Conservation (phyloP, 169 alveolate genomes). For the Cryptosporidium meleagridis region DNA sequence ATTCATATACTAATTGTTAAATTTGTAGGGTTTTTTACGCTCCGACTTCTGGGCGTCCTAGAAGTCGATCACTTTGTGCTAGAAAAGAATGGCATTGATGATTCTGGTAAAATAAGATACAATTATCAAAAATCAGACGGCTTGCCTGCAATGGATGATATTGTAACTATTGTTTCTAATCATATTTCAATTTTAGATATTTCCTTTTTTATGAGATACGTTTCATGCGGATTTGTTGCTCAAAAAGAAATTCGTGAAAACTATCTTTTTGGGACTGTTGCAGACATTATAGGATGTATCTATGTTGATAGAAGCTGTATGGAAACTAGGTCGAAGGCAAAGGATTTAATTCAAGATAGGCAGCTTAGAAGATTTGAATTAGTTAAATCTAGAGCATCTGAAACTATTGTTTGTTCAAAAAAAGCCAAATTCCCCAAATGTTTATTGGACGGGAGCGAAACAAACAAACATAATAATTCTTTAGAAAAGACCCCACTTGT, state of each 20-base stretch:
- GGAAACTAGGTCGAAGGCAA: conserved; percentile 52
- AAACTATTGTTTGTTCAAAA: neutral
- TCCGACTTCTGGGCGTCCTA: conserved; percentile 9
- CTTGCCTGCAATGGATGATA: conserved; percentile 1
- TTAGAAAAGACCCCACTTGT: conserved; percentile 70
- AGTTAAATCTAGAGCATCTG: neutral
- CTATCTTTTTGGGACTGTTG: conserved; percentile 27
- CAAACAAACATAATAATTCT: conserved; percentile 35
- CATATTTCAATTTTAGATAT: conserved; percentile 61
- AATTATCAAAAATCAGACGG: neutral
- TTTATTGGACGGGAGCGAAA: neutral
- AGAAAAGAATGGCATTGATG: neutral
- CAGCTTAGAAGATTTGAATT: conserved; percentile 9
- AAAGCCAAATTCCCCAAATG: neutral
- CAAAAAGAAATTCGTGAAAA: conserved; percentile 49
- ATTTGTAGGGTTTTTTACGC: conserved; percentile 23
- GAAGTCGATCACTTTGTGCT: neutral
- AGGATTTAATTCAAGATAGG: conserved; percentile 2
- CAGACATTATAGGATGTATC: conserved; percentile 58
- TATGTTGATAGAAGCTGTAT: conserved; percentile 61
- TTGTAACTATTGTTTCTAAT: conserved; percentile 58
- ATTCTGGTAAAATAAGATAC: neutral
- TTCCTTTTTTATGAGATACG: conserved; percentile 40
- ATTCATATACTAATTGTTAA: conserved; percentile 26
- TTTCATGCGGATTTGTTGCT: conserved; percentile 64